Percentiles rank a stretch among this genome's conserved stretches.
phyloP scores from a whole-genome alignment of 2,329 filamentous ascomycete genomes.

The Tolypocladium album region DNA sequence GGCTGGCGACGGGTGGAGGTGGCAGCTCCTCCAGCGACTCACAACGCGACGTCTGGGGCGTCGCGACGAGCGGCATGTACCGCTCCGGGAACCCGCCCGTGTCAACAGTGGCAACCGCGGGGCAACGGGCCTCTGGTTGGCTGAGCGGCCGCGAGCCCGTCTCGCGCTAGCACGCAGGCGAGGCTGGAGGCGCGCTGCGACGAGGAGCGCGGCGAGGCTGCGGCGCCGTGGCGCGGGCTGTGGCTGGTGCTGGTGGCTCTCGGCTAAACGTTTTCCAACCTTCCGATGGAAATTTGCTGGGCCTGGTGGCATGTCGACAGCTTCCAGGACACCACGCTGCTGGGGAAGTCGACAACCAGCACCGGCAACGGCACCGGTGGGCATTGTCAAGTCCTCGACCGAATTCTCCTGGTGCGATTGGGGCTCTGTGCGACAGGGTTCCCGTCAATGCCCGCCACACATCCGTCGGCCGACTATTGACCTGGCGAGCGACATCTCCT shows the following conservation, averaged over 20 bases:
- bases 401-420: background rate
- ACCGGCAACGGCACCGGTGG: background rate
- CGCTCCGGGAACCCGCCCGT: slow-evolving; percentile 2
- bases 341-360: background rate
- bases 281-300: slow-evolving; percentile 12
- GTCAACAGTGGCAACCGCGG: slow-evolving; percentile 45
- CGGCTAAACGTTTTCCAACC: slow-evolving; percentile 15
- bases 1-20: background rate
- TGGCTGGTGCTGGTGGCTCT: background rate
- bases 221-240: slow-evolving; percentile 8
- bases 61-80: slow-evolving; percentile 4
- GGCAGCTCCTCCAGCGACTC: slow-evolving; percentile 7
- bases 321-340: background rate
- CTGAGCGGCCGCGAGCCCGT: slow-evolving; percentile 5
- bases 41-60: slow-evolving; percentile 9
- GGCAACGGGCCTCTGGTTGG: slow-evolving; percentile 44
- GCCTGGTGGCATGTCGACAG: background rate
- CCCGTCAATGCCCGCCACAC: background rate
- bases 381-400: background rate
- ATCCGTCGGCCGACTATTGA: background rate
- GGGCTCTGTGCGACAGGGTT: background rate
- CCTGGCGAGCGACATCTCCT: background rate
- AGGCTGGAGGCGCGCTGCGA: background rate
- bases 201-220: background rate
- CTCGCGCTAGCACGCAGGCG: slow-evolving; percentile 4